Conservation (phyloP, 306 rosid genomes). For the Quercus dentata region DNA sequence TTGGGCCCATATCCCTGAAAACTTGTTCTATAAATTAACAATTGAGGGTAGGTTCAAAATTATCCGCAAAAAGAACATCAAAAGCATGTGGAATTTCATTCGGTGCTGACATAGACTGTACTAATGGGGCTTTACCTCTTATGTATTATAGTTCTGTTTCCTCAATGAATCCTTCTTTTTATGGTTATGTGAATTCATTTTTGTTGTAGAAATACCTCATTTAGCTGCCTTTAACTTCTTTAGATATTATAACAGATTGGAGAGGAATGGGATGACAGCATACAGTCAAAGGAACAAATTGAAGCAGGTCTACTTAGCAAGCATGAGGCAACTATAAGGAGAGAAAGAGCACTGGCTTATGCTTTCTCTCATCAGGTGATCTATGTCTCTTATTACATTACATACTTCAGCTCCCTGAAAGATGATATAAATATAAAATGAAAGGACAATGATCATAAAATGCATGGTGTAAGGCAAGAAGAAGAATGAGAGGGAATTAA, state of each 20-base stretch:
- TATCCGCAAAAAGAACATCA: background rate
- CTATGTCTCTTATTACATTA: slow-evolving; percentile 16
- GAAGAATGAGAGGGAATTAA: background rate
- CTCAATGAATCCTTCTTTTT: background rate
- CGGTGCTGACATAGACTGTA: background rate
- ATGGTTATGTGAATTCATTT: background rate
- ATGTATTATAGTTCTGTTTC: background rate
- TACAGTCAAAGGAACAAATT: slow-evolving; percentile 91
- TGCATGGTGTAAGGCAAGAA: background rate
- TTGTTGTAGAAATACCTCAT: background rate
- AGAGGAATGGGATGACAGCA: slow-evolving; percentile 98
- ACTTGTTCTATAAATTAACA: background rate
- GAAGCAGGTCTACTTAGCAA: slow-evolving; percentile 82
- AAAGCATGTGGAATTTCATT: background rate
- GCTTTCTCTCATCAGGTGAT: slow-evolving; percentile 97
- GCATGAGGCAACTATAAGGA: slow-evolving; percentile 86
- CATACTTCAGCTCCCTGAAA: background rate
- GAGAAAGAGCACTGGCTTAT: slow-evolving; percentile 97
- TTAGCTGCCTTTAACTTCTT: slow-evolving; percentile 20
- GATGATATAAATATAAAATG: background rate
- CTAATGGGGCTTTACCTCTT: background rate
- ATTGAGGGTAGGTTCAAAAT: background rate
- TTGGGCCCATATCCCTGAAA: background rate
- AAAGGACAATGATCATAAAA: slow-evolving; percentile 11
- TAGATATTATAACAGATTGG: slow-evolving; percentile 59